Conservation (phyloP, 2,329 filamentous ascomycete genomes). For the Sclerotinia sclerotiorum region DNA sequence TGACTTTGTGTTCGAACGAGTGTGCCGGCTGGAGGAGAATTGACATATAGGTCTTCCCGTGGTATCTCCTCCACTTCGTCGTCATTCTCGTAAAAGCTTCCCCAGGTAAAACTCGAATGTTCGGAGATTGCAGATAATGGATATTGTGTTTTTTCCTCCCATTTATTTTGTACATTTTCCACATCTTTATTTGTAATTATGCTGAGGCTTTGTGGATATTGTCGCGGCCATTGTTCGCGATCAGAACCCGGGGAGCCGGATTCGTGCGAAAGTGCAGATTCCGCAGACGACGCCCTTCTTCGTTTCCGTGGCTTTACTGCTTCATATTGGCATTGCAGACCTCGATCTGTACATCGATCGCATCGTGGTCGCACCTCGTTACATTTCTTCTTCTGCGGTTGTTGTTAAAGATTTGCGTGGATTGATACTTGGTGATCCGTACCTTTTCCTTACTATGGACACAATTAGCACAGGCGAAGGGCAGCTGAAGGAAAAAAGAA, state of each 20-base stretch:
- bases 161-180: constrained; percentile 27
- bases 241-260: constrained; percentile 29
- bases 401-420: constrained; percentile 24
- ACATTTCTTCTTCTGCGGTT: constrained; percentile 40
- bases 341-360: constrained; percentile 38
- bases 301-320: constrained; percentile 37
- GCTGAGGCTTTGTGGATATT: constrained; percentile 29
- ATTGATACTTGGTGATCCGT: constrained; percentile 13
- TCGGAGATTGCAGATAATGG: constrained; percentile 33
- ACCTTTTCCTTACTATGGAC: constrained; percentile 41
- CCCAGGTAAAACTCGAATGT: constrained; percentile 30
- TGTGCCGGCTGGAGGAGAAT: constrained; percentile 18
- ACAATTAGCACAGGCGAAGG: constrained; percentile 27
- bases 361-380: constrained; percentile 39
- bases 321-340: constrained; percentile 39
- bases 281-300: constrained; percentile 27
- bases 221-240: constrained; percentile 32
- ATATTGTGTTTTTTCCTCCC: constrained; percentile 32
- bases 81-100: constrained; percentile 27
- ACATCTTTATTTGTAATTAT: constrained; percentile 21
- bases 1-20: constrained; percentile 34
- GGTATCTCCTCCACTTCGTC: constrained; percentile 36
- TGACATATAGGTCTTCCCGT: constrained; percentile 24
- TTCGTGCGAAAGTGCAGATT: constrained; percentile 32
- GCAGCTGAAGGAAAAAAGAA: neutral